Evolutionary conservation across 2,329 filamentous ascomycete species (phyloP), one percentile per base, ranked within the genome.

Genomic region (Davidsoniella neocaledoniae): DNA sequence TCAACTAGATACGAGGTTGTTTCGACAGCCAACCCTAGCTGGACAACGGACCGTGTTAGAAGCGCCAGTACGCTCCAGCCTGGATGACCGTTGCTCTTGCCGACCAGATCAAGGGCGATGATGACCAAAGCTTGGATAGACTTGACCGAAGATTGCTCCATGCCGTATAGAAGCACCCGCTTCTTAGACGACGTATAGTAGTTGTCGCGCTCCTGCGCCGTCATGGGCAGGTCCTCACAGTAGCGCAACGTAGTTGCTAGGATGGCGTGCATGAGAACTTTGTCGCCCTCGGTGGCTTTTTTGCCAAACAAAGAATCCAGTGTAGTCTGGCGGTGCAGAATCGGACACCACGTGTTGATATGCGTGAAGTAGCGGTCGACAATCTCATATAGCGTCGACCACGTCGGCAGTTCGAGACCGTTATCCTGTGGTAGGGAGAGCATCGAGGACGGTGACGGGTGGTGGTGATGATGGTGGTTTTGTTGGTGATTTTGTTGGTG

Each of bases 41-140:
- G 87, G 2, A 94, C 86, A 1, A 93, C 86, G 5, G 85, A 87
- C 17, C 88, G 77, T 1, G 86, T 88, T 54, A 94, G 93, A 46
- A 94, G 67, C 5, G 88, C 87, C 63, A 94, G 77, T 52, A 94
- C 73, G 59, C 94, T 94, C 87, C 87, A 94, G 2, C 86, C 87
- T 0, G 87, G 86, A 2, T 87, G 87, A 0, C 88, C 88, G 60
- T 94, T 94, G 37, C 86, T 87, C 57, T 77, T 84, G 7, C 88
- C 88, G 29, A 86, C 81, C 21, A 94, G 72, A 59, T 94, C 87
- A 9, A 94, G 66, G 0, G 87, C 85, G 4, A 94, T 68, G 46
- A 94, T 91, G 1, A 94, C 85, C 5, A 94, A 68, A 4, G 88
- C 87, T 60, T 94, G 86, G 4, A 94, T 69, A 1, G 86, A 79